phyloP scores from a whole-genome alignment of 352 stramenopile genomes.

The Phytophthora rubi region DNA sequence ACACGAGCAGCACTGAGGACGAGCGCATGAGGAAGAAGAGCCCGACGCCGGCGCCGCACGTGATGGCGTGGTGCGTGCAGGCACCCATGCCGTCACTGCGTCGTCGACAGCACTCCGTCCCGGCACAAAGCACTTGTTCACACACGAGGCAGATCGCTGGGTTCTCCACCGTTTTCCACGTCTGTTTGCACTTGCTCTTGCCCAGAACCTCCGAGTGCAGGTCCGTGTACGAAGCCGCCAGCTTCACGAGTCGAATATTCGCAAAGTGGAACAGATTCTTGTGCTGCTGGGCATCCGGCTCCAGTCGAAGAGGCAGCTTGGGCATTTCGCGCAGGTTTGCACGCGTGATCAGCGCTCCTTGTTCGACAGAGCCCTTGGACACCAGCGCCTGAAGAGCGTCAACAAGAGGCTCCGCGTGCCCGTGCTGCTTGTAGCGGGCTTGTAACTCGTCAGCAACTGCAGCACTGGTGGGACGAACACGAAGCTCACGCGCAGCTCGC shows the following conservation, averaged over 20 bases:
- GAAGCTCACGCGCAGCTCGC: constrained; percentile 59
- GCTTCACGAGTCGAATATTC: constrained; percentile 64
- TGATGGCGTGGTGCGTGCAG: constrained; percentile 78
- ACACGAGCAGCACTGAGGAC: constrained; percentile 80
- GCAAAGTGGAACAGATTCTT: constrained; percentile 61
- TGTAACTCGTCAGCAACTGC: constrained; percentile 56
- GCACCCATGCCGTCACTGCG: constrained; percentile 72
- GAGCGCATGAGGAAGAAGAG: constrained; percentile 87
- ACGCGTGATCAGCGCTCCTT: constrained; percentile 34
- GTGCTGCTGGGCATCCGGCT: constrained; percentile 43
- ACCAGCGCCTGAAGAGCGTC: constrained; percentile 43
- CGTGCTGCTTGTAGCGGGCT: constrained; percentile 61
- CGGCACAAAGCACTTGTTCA: constrained; percentile 77
- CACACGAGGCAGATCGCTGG: constrained; percentile 84
- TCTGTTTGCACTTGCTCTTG: constrained; percentile 78
- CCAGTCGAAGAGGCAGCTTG: constrained; percentile 56
- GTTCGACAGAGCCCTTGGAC: constrained; percentile 7
- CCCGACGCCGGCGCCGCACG: constrained; percentile 73
- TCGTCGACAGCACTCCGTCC: constrained; percentile 81
- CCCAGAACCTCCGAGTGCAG: constrained; percentile 74
- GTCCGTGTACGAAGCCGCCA: constrained; percentile 80
- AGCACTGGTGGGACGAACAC: constrained; percentile 47
- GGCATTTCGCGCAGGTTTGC: constrained; percentile 64
- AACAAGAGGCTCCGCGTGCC: constrained; percentile 51
- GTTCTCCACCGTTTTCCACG: constrained; percentile 76